These are phyloP conservation scores for Cercophora sp. DNA, from an alignment of 495 filamentous ascomycete genomes.

Conservation along the genomic window DNA sequence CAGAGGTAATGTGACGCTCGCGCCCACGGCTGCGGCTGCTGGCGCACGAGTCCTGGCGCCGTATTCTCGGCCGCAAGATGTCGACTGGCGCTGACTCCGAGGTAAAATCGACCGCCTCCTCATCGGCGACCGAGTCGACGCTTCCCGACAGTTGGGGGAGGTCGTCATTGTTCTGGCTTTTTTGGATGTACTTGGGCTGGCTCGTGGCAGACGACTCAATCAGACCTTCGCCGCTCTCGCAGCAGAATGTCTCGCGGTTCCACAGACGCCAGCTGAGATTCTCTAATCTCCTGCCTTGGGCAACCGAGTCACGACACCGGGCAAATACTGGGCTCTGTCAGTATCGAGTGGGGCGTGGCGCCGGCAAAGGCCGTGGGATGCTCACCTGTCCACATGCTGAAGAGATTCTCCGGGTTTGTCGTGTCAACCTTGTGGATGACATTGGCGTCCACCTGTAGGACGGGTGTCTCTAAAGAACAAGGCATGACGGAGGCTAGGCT, in stretches of 20 bases:
- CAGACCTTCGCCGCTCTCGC: constrained; percentile 52
- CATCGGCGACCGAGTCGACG: constrained; percentile 77
- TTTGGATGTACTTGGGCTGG: constrained; percentile 46
- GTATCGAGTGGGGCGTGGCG: constrained; percentile 4
- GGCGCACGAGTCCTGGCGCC: constrained; percentile 51
- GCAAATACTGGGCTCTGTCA: constrained; percentile 70
- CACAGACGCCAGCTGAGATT: constrained; percentile 96
- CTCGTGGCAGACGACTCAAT: constrained; percentile 34
- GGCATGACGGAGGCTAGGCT: constrained; percentile 33
- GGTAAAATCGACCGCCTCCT: constrained; percentile 67
- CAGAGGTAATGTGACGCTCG: constrained; percentile 87
- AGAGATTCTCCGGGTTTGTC: constrained; percentile 84
- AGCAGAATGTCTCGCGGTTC: constrained; percentile 95
- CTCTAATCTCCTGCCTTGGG: constrained; percentile 86
- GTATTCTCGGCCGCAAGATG: constrained; percentile 55
- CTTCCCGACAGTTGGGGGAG: constrained; percentile 87
- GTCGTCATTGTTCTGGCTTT: constrained; percentile 40
- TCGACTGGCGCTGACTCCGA: constrained; percentile 54
- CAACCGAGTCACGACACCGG: constrained; percentile 89
- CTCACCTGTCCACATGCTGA: constrained; percentile 98
- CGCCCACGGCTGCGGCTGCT: constrained; percentile 62
- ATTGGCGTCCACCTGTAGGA: constrained; percentile 78
- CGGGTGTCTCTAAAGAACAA: constrained; percentile 36
- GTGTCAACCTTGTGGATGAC: constrained; percentile 94
- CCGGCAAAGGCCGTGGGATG: too few species aligned